Conservation (phyloP, 306 rosid species). For the Aeschynomene evenia region DNA sequence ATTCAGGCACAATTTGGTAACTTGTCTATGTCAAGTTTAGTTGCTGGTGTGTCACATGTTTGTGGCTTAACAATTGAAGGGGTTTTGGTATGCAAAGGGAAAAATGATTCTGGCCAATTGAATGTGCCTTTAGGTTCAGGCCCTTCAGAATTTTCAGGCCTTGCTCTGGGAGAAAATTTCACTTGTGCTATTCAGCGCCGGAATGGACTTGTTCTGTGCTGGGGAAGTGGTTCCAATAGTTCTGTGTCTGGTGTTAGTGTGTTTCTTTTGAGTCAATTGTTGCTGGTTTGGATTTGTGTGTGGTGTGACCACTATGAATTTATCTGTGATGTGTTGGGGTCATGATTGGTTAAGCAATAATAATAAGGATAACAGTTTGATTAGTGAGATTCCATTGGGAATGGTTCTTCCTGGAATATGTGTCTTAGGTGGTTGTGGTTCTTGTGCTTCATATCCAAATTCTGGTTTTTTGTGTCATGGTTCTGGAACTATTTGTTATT, state of each 20-base stretch:
- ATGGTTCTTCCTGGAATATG: slow-evolving; percentile 51
- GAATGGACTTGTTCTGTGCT: slow-evolving; percentile 39
- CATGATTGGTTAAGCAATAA: slow-evolving; percentile 31
- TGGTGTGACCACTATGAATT: slow-evolving; percentile 41
- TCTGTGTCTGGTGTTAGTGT: not conserved
- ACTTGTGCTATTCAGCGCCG: slow-evolving; percentile 37
- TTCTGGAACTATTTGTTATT: slow-evolving; percentile 39
- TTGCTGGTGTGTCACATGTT: slow-evolving; percentile 49
- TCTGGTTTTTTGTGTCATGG: slow-evolving; percentile 43
- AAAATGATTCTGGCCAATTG: slow-evolving; percentile 37
- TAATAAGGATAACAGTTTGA: not conserved
- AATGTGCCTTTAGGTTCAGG: slow-evolving; percentile 22
- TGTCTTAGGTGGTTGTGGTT: slow-evolving; percentile 26
- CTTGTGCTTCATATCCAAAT: slow-evolving; percentile 44
- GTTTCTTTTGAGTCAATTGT: slow-evolving; percentile 49
- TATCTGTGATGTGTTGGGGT: slow-evolving; percentile 47
- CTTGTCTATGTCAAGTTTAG: slow-evolving; percentile 35
- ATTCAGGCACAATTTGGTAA: slow-evolving; percentile 40
- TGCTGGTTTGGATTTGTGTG: slow-evolving; percentile 55
- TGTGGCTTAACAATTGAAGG: slow-evolving; percentile 47
- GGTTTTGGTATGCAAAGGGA: slow-evolving; percentile 40
- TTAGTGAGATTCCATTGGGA: slow-evolving; percentile 29
- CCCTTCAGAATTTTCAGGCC: slow-evolving; percentile 31
- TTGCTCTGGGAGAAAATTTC: slow-evolving; percentile 43
- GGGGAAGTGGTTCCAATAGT: slow-evolving; percentile 33